These are phyloP conservation scores for Collybiopsis luxurians DNA, from an alignment of 768 basidiomycete species.

Conservation along the genomic window DNA sequence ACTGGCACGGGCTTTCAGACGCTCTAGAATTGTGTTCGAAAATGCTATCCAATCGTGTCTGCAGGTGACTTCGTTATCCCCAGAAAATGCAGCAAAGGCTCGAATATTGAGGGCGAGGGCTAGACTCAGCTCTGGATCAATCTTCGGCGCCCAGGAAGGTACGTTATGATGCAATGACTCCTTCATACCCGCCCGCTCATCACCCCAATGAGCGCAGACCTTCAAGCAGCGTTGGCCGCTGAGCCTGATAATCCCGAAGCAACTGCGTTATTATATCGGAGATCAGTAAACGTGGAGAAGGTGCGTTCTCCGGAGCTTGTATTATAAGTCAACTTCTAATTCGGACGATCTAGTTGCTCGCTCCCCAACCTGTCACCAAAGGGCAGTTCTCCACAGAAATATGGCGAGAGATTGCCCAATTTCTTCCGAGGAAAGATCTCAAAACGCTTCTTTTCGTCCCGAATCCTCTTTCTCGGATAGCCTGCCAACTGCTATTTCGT, in stretches of 20 bases:
- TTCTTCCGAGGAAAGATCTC: constrained; percentile 62
- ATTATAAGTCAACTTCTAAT: background rate
- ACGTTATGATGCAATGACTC: constrained; percentile 12
- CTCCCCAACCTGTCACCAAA: constrained; percentile 34
- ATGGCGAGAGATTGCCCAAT: constrained; percentile 67
- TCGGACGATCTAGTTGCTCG: constrained; percentile 12
- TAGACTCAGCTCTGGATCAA: constrained; percentile 57
- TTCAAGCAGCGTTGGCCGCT: constrained; percentile 58
- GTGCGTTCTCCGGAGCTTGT: constrained; percentile 26
- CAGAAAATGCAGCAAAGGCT: constrained; percentile 54
- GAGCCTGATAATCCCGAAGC: constrained; percentile 75
- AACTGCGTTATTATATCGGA: constrained; percentile 53
- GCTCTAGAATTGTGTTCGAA: constrained; percentile 63
- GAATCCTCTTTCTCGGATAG: constrained; percentile 64
- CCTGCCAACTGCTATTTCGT: constrained; percentile 64
- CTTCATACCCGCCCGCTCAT: constrained; percentile 2
- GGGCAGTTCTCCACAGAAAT: constrained; percentile 66
- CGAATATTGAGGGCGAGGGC: constrained; percentile 66
- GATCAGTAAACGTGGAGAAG: constrained; percentile 56
- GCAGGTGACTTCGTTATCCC: constrained; percentile 49
- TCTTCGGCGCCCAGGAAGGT: constrained; percentile 68
- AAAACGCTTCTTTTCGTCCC: constrained; percentile 63
- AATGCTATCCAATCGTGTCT: constrained; percentile 74
- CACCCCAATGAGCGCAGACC: constrained; percentile 37
- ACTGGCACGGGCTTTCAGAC: constrained; percentile 30